These are phyloP conservation scores for Aspergillus texensis DNA, from an alignment of 2,329 filamentous ascomycete species.

Conservation along the genomic window DNA sequence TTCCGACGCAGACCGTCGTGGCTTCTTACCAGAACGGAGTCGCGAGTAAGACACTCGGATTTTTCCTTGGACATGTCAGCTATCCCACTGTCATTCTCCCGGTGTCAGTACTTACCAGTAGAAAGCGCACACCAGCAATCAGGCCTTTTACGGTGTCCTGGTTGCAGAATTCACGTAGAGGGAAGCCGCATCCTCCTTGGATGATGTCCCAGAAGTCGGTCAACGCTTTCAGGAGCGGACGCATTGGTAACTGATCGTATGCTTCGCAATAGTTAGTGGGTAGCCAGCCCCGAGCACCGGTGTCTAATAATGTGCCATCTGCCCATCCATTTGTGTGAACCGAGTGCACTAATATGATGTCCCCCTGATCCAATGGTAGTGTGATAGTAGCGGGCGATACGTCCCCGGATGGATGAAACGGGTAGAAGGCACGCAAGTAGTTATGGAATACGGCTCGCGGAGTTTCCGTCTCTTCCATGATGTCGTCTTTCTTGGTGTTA, in stretches of 20 bases:
- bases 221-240: slow-evolving; percentile 79
- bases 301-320: slow-evolving; percentile 84
- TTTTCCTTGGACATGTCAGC: slow-evolving; percentile 65
- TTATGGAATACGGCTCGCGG: slow-evolving; percentile 79
- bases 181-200: slow-evolving; percentile 73
- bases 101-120: slow-evolving; percentile 67
- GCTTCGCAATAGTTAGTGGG: slow-evolving; percentile 98
- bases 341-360: slow-evolving; percentile 91
- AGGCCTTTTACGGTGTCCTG: slow-evolving; percentile 94
- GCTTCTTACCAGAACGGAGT: slow-evolving; percentile 72
- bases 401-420: slow-evolving; percentile 78
- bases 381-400: slow-evolving; percentile 86
- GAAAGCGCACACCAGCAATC: slow-evolving; percentile 87
- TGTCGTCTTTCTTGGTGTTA: slow-evolving; percentile 62
- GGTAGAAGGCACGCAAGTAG: slow-evolving; percentile 91
- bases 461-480: slow-evolving; percentile 46
- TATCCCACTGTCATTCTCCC: background rate
- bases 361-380: slow-evolving; percentile 82
- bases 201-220: slow-evolving; percentile 92
- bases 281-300: slow-evolving; percentile 88
- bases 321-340: slow-evolving; percentile 99
- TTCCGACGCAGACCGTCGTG: slow-evolving; percentile 77
- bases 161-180: slow-evolving; percentile 78
- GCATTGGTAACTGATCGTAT: slow-evolving; percentile 87
- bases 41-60: slow-evolving; percentile 82